Evolutionary conservation across 2,329 filamentous ascomycete species (phyloP), one percentile per base, ranked within the genome.

Genomic region (Penicillium sp.): DNA sequence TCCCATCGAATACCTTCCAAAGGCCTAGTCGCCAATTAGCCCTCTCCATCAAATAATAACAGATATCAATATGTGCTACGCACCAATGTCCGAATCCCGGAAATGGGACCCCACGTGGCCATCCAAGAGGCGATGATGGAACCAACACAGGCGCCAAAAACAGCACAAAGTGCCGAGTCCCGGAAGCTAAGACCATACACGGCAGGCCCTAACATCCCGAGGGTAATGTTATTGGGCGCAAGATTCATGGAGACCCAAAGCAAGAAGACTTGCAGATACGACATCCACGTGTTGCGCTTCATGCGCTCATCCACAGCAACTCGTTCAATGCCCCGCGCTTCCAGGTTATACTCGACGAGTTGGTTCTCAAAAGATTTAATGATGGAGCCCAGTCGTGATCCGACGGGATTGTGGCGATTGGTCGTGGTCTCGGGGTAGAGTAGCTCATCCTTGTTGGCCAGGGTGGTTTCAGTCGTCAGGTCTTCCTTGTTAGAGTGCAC

Each of bases 241-340:
- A 86, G 73, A 63, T 87, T 87, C 67, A 86, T 80, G 10, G 81
- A 83, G 58, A 85, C 79, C 84, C 84, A 87, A 46, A 87, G 71
- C 44, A 84, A 69, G 17, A 78, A 79, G 22, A 82, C 78, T 67
- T 86, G 82, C 36, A 79, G 71, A 65, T 84, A 84, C 31, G 81
- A 80, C n/a, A 82, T 61, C 60, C 76, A 75, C 17, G 75, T 74
- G 48, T 82, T 66, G 45, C 77, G 77, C 55, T 78, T 76, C 60
- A 84, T 80, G 17, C 83, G 80, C 63, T 86, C 82, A 50, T 81
- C 69, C 0, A 77, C 73, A 49, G 79, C 75, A 1, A 86, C 84
- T 22, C 84, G 78, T 64, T 84, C 77, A 45, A 86, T 85, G 9
- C 84, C 84, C 43, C 84, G 79, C 12, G 81, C 78, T 66, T 87